Evolutionary conservation across 352 stramenopile species (phyloP).

Genomic region (Globisporangium heterothallicum): DNA sequence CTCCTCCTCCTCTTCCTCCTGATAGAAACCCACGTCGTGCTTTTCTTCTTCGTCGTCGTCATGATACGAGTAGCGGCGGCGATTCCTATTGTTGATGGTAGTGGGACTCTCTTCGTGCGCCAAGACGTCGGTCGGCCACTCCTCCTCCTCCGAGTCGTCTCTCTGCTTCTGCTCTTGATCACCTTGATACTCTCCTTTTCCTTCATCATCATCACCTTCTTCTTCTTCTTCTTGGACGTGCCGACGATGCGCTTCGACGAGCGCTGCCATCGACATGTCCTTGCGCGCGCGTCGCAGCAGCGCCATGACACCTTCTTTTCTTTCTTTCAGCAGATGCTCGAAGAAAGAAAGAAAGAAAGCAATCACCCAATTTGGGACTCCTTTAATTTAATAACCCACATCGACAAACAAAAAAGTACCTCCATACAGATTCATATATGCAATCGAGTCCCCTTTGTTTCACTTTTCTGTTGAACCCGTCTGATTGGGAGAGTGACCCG

Average conservation of each 20-base stretch:
- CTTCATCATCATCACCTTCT: neutral
- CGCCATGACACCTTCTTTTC: slow-evolving; percentile 20
- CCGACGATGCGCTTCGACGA: slow-evolving; percentile 15
- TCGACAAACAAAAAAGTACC: too few species aligned
- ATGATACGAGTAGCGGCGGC: neutral
- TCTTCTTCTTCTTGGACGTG: slow-evolving; percentile 9
- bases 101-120: neutral
- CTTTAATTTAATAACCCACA: too few species aligned
- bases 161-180: neutral
- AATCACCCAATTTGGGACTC: neutral
- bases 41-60: neutral
- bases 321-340: slow-evolving; percentile 13
- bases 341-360: neutral
- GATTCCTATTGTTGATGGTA: neutral
- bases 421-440: too few species aligned
- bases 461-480: too few species aligned
- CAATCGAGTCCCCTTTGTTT: too few species aligned
- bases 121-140: neutral
- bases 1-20: neutral
- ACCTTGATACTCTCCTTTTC: neutral
- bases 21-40: too few species aligned
- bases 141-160: neutral
- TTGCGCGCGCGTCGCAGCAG: slow-evolving; percentile 18
- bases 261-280: slow-evolving; percentile 19
- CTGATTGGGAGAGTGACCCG: neutral